These are phyloP conservation scores for Crotalaria pallida DNA, from an alignment of 306 rosid species.

Conservation along the genomic window DNA sequence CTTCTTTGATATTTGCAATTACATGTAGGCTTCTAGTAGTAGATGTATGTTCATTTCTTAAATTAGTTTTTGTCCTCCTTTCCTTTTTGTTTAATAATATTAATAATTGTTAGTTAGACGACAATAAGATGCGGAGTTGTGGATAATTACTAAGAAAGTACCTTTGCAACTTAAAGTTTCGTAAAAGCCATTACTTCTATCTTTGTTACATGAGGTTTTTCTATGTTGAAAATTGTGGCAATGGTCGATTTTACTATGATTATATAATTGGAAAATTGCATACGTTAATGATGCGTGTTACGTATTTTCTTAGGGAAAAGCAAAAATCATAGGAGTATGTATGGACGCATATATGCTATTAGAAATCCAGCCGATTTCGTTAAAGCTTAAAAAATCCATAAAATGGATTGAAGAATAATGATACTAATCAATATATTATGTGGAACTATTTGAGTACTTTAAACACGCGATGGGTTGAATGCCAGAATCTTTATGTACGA, in stretches of 20 bases:
- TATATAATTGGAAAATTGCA: not conserved
- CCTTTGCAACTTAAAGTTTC: not conserved
- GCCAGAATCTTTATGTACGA: too few relatives aligned
- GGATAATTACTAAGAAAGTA: not conserved
- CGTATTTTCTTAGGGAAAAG: not conserved
- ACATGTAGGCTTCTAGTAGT: not conserved
- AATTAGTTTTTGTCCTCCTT: too few relatives aligned
- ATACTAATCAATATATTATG: too few relatives aligned
- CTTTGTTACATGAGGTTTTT: not conserved
- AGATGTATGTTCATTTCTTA: not conserved
- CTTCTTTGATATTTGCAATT: not conserved
- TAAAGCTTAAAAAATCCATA: too few relatives aligned
- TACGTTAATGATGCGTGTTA: not conserved
- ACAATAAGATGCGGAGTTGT: not conserved
- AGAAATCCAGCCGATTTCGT: too few relatives aligned
- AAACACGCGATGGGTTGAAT: too few relatives aligned
- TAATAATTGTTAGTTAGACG: not conserved
- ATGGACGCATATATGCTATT: too few relatives aligned
- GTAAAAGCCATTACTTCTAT: not conserved
- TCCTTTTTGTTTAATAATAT: too few relatives aligned
- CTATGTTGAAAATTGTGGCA: not conserved
- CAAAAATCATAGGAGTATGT: not conserved
- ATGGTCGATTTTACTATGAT: not conserved
- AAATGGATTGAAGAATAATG: too few relatives aligned
- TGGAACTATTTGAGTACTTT: too few relatives aligned